A percentile compares a stretch with the other conserved stretches of the same genome.
phyloP scores from a whole-genome alignment of 352 stramenopile genomes.

The Phytophthora sojae region DNA sequence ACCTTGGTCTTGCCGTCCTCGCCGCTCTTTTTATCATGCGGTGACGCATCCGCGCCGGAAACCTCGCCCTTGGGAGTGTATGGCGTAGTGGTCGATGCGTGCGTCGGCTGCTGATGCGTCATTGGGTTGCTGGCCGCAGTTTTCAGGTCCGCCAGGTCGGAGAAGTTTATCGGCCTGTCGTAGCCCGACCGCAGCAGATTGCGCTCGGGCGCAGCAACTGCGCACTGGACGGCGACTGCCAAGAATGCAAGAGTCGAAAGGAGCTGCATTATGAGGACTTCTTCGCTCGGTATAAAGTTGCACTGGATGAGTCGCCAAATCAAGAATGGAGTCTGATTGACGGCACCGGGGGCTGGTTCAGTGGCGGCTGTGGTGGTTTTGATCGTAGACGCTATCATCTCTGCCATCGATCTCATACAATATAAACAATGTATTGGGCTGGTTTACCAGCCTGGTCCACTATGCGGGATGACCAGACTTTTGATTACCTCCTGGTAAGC shows the following conservation, averaged over 20 bases:
- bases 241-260: slow-evolving; percentile 12
- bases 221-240: slow-evolving; percentile 10
- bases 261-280: slow-evolving; percentile 4
- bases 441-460: too few species aligned
- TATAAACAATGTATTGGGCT: too few species aligned
- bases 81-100: not conserved
- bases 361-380: not conserved
- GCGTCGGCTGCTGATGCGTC: not conserved
- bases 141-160: not conserved
- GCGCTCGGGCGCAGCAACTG: slow-evolving; percentile 2
- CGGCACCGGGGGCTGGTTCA: not conserved
- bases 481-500: too few species aligned
- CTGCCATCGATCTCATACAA: not conserved
- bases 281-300: not conserved
- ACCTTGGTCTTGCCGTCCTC: not conserved
- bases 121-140: not conserved
- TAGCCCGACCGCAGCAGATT: slow-evolving; percentile 18
- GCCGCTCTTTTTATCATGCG: not conserved
- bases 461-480: too few species aligned
- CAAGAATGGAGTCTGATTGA: not conserved
- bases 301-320: not conserved
- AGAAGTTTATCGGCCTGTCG: slow-evolving; percentile 13
- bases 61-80: not conserved
- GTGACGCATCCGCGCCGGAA: not conserved
- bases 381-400: not conserved